These are phyloP conservation scores for Hygrophila difformis DNA, from an alignment of 257 asterid species.

Conservation along the genomic window DNA sequence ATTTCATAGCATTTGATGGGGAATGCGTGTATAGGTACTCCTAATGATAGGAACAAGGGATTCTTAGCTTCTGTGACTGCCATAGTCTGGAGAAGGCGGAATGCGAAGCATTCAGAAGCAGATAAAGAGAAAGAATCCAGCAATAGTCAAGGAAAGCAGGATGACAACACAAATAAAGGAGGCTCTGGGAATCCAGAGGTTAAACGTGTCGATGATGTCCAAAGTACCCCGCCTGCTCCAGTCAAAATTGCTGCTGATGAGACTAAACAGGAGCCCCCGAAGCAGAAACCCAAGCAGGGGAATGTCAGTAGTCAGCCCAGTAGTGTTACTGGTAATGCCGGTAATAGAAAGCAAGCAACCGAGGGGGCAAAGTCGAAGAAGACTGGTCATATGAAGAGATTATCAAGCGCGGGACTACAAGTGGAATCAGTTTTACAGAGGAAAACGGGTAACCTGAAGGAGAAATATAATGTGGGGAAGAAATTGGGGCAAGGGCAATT, in stretches of 20 bases:
- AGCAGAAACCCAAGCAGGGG: too few species aligned
- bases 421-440: slow-evolving; percentile 35
- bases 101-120: slow-evolving; percentile 26
- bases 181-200: slow-evolving; percentile 12
- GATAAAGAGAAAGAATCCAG: slow-evolving; percentile 24
- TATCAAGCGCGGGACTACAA: slow-evolving; percentile 30
- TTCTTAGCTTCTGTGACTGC: slow-evolving; percentile 50
- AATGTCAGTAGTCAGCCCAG: slow-evolving; percentile 1
- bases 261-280: slow-evolving; percentile 18
- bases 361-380: slow-evolving; percentile 22
- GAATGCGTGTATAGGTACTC: slow-evolving; percentile 54
- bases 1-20: slow-evolving; percentile 34
- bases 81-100: slow-evolving; percentile 46
- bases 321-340: slow-evolving; percentile 3
- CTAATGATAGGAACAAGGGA: slow-evolving; percentile 48
- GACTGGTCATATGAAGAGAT: slow-evolving; percentile 26
- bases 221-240: slow-evolving; percentile 36
- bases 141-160: slow-evolving; percentile 15
- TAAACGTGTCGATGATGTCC: slow-evolving; percentile 21
- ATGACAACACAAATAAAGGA: slow-evolving; percentile 3
- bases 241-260: slow-evolving; percentile 26
- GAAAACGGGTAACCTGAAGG: slow-evolving; percentile 33
- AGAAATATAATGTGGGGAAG: slow-evolving; percentile 24
- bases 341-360: slow-evolving; percentile 16
- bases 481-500: slow-evolving; percentile 46